phyloP scores from a whole-genome alignment of 305 asterid species.

The Fraxinus angustifolia region DNA sequence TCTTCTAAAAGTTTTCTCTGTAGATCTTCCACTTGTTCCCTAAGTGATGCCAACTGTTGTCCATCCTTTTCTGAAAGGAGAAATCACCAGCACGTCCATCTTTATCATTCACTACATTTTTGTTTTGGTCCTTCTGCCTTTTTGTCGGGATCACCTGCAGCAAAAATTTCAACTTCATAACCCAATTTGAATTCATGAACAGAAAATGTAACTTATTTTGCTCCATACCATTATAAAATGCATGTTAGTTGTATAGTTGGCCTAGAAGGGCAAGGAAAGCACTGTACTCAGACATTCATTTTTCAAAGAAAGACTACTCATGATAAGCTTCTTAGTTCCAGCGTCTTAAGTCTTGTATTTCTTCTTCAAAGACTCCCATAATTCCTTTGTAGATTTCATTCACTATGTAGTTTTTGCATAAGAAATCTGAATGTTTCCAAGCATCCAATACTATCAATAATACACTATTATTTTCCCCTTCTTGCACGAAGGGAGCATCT shows the following conservation, averaged over 20 bases:
- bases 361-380: too few relatives aligned
- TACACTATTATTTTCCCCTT: too few relatives aligned
- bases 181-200: slow-evolving; percentile 4
- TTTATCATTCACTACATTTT: slow-evolving; percentile 30
- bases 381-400: too few relatives aligned
- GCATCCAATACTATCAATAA: too few relatives aligned
- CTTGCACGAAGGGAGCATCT: too few relatives aligned
- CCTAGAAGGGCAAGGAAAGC: not conserved
- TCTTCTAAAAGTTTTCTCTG: slow-evolving; percentile 65
- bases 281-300: not conserved
- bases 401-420: too few relatives aligned
- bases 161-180: slow-evolving; percentile 21
- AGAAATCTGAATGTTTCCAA: too few relatives aligned
- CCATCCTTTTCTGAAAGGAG: slow-evolving; percentile 64
- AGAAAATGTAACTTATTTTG: not conserved
- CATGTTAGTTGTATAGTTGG: not conserved
- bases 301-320: not conserved
- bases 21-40: slow-evolving; percentile 72
- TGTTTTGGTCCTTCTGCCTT: slow-evolving; percentile 48
- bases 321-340: not conserved
- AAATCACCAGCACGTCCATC: slow-evolving; percentile 48
- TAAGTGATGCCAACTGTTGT: slow-evolving; percentile 62
- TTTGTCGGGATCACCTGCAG: slow-evolving; percentile 48
- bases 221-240: not conserved
- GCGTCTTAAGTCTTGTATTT: too few relatives aligned